Percentiles rank a stretch among this genome's conserved stretches.
These are phyloP conservation scores for Penicillium manginii DNA, from an alignment of 495 filamentous ascomycete species.

Conservation along the genomic window DNA sequence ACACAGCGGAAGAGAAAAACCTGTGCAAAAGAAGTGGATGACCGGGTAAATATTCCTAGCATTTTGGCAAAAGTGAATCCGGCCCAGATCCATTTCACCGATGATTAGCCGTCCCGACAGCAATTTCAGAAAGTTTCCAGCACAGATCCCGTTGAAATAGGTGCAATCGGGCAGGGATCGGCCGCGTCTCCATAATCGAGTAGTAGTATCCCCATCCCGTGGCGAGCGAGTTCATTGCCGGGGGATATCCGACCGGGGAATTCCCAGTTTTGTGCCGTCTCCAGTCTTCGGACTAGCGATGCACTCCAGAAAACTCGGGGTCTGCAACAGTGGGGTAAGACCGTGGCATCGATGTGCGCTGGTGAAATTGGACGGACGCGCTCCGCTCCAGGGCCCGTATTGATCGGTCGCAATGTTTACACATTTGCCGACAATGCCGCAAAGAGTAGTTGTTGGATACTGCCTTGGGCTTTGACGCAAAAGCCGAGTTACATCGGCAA, in stretches of 20 bases:
- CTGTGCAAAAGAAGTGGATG: neutral
- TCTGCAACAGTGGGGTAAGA: neutral
- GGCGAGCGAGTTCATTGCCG: neutral
- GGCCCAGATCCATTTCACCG: neutral
- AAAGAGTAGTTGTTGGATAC: neutral
- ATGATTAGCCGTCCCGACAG: neutral
- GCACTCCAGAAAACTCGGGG: constrained; percentile 1
- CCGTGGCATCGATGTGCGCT: neutral
- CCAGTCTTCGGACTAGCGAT: neutral
- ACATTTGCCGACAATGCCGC: neutral
- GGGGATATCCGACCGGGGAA: neutral
- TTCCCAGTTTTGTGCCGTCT: neutral
- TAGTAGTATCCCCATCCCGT: neutral
- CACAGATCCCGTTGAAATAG: neutral
- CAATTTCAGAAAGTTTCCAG: neutral
- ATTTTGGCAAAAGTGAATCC: neutral
- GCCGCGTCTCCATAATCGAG: neutral
- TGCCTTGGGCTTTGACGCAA: neutral
- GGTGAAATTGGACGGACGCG: neutral
- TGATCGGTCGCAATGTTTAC: neutral
- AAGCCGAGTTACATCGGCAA: neutral
- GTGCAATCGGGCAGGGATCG: neutral
- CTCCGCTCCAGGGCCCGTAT: neutral
- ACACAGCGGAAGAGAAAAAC: too few relatives aligned
- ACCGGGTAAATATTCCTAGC: neutral